Evolutionary conservation across 2,329 filamentous ascomycete genomes (phyloP), one percentile per base, ranked within the genome.

Genomic region (Microdochium paspali): DNA sequence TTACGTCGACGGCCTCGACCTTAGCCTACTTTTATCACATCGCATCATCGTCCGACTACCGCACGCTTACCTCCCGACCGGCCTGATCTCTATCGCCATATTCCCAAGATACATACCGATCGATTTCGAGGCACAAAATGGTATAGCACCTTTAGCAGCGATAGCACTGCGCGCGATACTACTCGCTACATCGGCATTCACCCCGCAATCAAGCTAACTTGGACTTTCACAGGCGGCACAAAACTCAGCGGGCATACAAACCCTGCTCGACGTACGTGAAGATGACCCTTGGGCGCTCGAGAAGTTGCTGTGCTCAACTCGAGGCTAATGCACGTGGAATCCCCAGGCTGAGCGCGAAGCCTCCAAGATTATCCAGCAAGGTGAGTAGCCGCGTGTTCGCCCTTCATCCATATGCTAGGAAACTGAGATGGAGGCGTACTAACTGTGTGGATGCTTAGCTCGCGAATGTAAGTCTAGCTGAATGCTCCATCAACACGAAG

Each of bases 361-460:
- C 52, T 91, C 95, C 72, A 96, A 96, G 80, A 98, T 98, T 67
- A 90, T 98, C 49, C 91, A 97, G 70, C 90, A 93, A 80, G 87
- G 91, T 94, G 68, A 51, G 73, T 66, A 4, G 31, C 43, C 23
- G 32, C 35, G 24, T 20, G 4, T 20, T 32, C 35, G n/a, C 43
- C 43, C 18, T 21, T 46, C 44, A 44, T 28, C 26, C 24, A 12
- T 20, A 20, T 44, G 49, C 49, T 42, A 51, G 45, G 45, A 47
- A 50, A 20, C 23, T 46, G 54, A 46, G 47, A 49, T 10, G 48
- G 50, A 50, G 35, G 18, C 35, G n/a, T 21, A 28, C 7, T 13
- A 28, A 28, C 6, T 5, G 23, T 21, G 15, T 20, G 13, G 10
- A 28, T 51, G 24, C 54, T 67, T 65, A 63, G 61, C 50, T 35